Percentiles rank a stretch among this genome's conserved stretches.
These are phyloP conservation scores for Blumeriella jaapii DNA, from an alignment of 2,329 filamentous ascomycete genomes.

Conservation along the genomic window DNA sequence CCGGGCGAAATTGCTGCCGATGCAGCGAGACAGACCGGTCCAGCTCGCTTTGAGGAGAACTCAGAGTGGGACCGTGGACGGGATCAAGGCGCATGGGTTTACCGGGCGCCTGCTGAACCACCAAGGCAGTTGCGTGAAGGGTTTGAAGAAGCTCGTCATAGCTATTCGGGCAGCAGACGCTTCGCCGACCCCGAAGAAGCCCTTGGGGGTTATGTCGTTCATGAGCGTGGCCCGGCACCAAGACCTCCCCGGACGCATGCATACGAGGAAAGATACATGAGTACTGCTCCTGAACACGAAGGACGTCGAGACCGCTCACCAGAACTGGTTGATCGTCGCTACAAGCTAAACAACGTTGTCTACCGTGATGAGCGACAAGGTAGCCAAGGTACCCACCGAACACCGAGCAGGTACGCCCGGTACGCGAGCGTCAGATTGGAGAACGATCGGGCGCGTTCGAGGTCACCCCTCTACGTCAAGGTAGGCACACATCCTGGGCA, in stretches of 20 bases:
- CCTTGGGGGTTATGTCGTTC: constrained; percentile 12
- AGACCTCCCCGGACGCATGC: constrained; percentile 16
- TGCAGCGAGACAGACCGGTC: neutral
- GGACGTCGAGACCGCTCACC: constrained; percentile 22
- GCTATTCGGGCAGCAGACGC: constrained; percentile 6
- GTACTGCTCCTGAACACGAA: constrained; percentile 11
- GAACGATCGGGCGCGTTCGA: constrained; percentile 26
- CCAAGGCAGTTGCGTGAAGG: constrained; percentile 11
- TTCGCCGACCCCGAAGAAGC: constrained; percentile 9
- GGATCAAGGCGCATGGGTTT: constrained; percentile 8
- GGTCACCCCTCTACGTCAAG: constrained; percentile 28
- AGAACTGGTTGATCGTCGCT: constrained; percentile 26
- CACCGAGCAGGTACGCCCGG: constrained; percentile 25
- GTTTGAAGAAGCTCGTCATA: constrained; percentile 12
- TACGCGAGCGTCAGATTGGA: constrained; percentile 27
- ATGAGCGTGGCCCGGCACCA: constrained; percentile 13
- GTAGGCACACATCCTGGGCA: constrained; percentile 19
- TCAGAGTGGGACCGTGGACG: constrained; percentile 14
- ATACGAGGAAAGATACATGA: constrained; percentile 21
- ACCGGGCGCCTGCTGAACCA: constrained; percentile 11
- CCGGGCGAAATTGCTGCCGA: constrained; percentile 17
- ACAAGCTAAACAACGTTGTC: constrained; percentile 25
- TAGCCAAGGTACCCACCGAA: constrained; percentile 20
- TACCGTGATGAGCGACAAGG: constrained; percentile 27
- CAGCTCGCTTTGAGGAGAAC: constrained; percentile 8